Evolutionary conservation across 1,284 basidiomycete species (phyloP).

Genomic region (Apiotrichum porosum): DNA sequence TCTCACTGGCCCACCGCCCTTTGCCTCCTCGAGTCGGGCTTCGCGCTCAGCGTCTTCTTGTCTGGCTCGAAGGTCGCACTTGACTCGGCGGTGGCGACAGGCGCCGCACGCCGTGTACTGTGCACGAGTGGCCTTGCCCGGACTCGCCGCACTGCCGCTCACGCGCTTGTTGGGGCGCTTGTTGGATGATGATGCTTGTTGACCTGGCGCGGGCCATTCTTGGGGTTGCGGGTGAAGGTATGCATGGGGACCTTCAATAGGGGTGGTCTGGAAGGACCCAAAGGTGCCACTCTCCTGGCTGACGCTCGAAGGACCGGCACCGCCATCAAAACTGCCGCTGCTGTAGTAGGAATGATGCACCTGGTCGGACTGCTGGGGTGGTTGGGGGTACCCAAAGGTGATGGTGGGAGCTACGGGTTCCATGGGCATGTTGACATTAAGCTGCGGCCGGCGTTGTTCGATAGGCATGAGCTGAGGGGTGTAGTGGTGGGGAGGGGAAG

Average conservation of each 20-base stretch:
- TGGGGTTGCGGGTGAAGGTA: background rate
- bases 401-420: background rate
- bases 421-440: background rate
- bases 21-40: conserved; percentile 7
- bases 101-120: conserved; percentile 85
- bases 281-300: conserved; percentile 2
- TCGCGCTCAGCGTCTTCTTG: conserved; percentile 32
- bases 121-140: conserved; percentile 61
- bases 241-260: too few relatives aligned
- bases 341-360: background rate
- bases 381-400: conserved; percentile 5
- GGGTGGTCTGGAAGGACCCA: too few relatives aligned
- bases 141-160: background rate
- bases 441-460: conserved; percentile 3
- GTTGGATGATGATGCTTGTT: background rate
- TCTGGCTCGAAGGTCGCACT: conserved; percentile 44
- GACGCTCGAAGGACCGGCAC: conserved; percentile 3
- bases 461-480: background rate
- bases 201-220: background rate
- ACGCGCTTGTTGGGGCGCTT: background rate
- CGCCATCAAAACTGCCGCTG: too few relatives aligned
- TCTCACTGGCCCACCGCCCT: conserved; percentile 1
- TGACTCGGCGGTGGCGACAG: conserved; percentile 70
- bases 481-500: background rate
- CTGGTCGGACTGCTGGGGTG: background rate